Percentiles rank a stretch among this genome's conserved stretches.
phyloP scores from a whole-genome alignment of 805 yeast species.

The Kodamaea laetipori region DNA sequence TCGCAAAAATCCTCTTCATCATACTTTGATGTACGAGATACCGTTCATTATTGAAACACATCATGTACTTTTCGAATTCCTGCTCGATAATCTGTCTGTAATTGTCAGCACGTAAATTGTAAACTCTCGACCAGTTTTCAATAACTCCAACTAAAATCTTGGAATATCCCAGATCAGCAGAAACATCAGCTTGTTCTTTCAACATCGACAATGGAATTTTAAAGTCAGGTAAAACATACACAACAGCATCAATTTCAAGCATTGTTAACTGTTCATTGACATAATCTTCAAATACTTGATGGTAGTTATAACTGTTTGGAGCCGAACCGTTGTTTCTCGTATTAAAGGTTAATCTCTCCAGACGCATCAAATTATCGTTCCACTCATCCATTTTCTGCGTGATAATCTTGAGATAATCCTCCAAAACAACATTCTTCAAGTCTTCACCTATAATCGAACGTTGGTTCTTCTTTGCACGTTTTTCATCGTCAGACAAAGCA shows the following conservation, averaged over 20 bases:
- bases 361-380: conserved; percentile 68
- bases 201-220: conserved; percentile 79
- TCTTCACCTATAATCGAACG: conserved; percentile 68
- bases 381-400: conserved; percentile 80
- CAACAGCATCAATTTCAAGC: conserved; percentile 44
- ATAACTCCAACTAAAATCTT: conserved; percentile 78
- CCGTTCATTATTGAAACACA: conserved; percentile 42
- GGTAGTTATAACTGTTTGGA: conserved; percentile 71
- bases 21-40: conserved; percentile 47
- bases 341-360: conserved; percentile 66
- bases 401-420: conserved; percentile 75
- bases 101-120: conserved; percentile 59
- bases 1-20: conserved; percentile 37
- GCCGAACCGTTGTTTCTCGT: conserved; percentile 60
- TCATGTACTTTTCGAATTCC: conserved; percentile 43
- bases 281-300: conserved; percentile 41
- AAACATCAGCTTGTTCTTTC: conserved; percentile 86
- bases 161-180: conserved; percentile 82
- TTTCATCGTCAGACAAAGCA: conserved; percentile 34
- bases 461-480: conserved; percentile 38
- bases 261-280: conserved; percentile 35
- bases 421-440: conserved; percentile 68
- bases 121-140: conserved; percentile 63
- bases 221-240: conserved; percentile 71
- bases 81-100: conserved; percentile 60